These are phyloP conservation scores for Fraxinus americana DNA, from an alignment of 257 asterid species.

Conservation along the genomic window DNA sequence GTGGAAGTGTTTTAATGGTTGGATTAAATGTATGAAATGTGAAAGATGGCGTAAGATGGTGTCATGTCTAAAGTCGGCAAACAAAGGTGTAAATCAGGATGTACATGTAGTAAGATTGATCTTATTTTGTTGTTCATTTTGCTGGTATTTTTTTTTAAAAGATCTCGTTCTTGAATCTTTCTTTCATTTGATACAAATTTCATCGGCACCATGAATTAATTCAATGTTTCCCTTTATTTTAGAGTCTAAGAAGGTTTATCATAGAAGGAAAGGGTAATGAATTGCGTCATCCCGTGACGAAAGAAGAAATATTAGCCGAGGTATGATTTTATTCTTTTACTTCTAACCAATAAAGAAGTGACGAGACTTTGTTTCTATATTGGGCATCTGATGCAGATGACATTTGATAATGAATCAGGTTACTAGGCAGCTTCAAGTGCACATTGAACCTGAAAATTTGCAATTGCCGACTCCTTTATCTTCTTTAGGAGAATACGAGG, in stretches of 20 bases:
- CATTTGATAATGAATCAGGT: constrained; percentile 39
- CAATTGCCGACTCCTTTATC: constrained; percentile 59
- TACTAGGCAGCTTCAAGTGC: constrained; percentile 70
- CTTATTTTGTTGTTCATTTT: no score
- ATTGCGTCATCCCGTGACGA: constrained; percentile 71
- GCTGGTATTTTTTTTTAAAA: background rate
- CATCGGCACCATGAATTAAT: constrained; percentile 13
- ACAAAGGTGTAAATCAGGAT: no score
- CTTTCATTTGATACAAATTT: constrained; percentile 11
- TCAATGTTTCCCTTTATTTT: background rate
- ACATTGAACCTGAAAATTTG: constrained; percentile 69
- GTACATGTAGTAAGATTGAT: no score
- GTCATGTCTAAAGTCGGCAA: no score
- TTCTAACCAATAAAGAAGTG: constrained; percentile 3
- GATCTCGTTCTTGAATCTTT: constrained; percentile 5
- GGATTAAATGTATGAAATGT: no score
- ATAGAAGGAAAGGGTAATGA: constrained; percentile 61
- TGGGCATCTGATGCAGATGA: constrained; percentile 3
- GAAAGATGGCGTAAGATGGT: no score
- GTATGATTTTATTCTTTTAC: constrained; percentile 34
- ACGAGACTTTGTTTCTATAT: constrained; percentile 7
- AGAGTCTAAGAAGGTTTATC: constrained; percentile 69
- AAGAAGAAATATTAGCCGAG: constrained; percentile 82
- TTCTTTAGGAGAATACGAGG: constrained; percentile 71
- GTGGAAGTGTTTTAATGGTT: no score